A percentile compares a stretch with the other conserved stretches of the same genome.
These are phyloP conservation scores for Westerdykella ornata DNA, from an alignment of 2,329 filamentous ascomycete species.

Conservation along the genomic window DNA sequence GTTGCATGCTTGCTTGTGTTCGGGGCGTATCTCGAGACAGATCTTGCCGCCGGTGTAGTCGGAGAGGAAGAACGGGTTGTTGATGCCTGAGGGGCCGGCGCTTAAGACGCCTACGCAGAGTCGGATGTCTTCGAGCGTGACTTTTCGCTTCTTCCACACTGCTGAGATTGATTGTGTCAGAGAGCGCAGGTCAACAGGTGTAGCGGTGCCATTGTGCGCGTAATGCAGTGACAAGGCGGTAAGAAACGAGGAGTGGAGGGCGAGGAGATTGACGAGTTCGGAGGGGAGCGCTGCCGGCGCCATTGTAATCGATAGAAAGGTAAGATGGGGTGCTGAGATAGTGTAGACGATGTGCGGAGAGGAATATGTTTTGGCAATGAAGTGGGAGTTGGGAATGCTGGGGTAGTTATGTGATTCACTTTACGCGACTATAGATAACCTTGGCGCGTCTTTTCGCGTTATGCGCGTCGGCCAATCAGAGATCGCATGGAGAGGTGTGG, in stretches of 20 bases:
- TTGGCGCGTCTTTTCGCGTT: conserved; percentile 10
- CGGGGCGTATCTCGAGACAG: conserved; percentile 37
- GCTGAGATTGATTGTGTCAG: conserved; percentile 39
- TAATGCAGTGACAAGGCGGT: conserved; percentile 46
- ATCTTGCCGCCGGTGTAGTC: conserved; percentile 41
- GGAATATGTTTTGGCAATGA: conserved; percentile 14
- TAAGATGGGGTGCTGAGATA: conserved; percentile 15
- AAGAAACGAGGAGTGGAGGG: conserved; percentile 45
- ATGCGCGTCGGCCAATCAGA: conserved; percentile 20
- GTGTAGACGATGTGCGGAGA: conserved; percentile 14
- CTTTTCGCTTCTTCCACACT: conserved; percentile 43
- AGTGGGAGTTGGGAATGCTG: conserved; percentile 9
- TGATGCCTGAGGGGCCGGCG: conserved; percentile 20
- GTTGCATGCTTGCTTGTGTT: conserved; percentile 18
- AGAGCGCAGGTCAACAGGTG: conserved; percentile 38
- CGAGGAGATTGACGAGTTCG: conserved; percentile 40
- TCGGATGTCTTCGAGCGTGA: conserved; percentile 43
- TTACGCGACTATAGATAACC: background rate
- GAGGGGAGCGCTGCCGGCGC: conserved; percentile 34
- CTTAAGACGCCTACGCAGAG: conserved; percentile 40
- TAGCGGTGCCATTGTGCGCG: conserved; percentile 44
- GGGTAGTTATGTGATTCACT: conserved; percentile 19
- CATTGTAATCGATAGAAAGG: conserved; percentile 17
- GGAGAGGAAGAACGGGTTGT: conserved; percentile 36
- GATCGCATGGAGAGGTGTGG: background rate